Percentiles rank a stretch among this genome's conserved stretches.
Conservation (phyloP, 1,284 basidiomycete species). For the Leccinum pachyderme region DNA sequence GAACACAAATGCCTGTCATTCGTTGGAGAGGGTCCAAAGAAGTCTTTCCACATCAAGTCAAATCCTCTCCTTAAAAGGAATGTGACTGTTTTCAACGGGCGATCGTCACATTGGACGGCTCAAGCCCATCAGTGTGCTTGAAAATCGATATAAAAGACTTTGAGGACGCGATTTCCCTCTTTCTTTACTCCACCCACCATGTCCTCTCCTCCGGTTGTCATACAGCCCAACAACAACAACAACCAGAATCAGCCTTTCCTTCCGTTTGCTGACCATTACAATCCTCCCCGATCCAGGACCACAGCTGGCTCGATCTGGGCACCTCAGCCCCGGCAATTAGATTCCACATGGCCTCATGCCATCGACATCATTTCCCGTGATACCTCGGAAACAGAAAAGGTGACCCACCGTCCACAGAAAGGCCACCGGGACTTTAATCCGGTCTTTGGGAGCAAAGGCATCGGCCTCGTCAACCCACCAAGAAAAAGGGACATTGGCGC, state of each 20-base stretch:
- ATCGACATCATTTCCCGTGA: conserved; percentile 57
- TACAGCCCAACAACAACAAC: conserved; percentile 25
- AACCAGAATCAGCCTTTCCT: conserved; percentile 30
- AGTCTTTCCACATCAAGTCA: conserved; percentile 28
- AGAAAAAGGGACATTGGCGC: conserved; percentile 58
- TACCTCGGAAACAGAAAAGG: conserved; percentile 41
- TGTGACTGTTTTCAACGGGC: conserved; percentile 29
- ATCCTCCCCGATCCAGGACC: conserved; percentile 36
- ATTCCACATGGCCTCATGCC: conserved; percentile 61
- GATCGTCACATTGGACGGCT: conserved; percentile 33
- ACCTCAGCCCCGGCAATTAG: conserved; percentile 66
- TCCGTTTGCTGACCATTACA: conserved; percentile 29
- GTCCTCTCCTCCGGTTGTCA: conserved; percentile 15
- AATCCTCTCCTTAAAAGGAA: conserved; percentile 35
- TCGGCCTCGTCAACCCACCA: conserved; percentile 47
- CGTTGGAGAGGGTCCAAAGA: conserved; percentile 30
- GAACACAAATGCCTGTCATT: conserved; percentile 27
- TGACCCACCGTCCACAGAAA: conserved; percentile 26
- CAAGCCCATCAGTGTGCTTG: conserved; percentile 18
- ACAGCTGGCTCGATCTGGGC: conserved; percentile 68
- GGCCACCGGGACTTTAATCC: conserved; percentile 24
- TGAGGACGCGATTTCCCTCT: conserved; percentile 26
- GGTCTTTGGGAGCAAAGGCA: conserved; percentile 48
- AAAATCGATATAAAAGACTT: conserved; percentile 34
- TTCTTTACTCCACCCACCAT: conserved; percentile 28